Evolutionary conservation across 2,329 filamentous ascomycete species (phyloP).

Genomic region (Ilyonectria destructans): DNA sequence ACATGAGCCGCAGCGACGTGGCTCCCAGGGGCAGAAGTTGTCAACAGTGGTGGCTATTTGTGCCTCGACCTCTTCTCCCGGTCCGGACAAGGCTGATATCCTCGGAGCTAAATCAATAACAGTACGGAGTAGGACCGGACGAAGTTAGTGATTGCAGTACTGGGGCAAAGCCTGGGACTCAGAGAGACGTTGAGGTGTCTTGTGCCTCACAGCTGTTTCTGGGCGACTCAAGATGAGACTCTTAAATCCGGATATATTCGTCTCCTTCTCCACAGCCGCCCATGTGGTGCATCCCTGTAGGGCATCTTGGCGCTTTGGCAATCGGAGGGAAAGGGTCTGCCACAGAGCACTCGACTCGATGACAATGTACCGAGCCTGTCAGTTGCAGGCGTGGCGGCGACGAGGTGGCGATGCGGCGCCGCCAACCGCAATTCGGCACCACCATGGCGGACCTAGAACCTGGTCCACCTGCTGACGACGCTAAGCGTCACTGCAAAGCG

Average conservation of each 20-base stretch:
- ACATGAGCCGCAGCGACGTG: not conserved
- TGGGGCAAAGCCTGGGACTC: not conserved
- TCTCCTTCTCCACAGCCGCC: not conserved
- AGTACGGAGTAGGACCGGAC: too few relatives aligned
- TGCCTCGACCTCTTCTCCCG: not conserved
- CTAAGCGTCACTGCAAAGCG: not conserved
- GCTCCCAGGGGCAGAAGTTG: not conserved
- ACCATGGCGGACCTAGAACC: conserved; percentile 3
- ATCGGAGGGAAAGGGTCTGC: not conserved
- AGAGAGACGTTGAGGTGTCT: not conserved
- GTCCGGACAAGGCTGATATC: not conserved
- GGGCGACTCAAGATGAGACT: conserved; percentile 16
- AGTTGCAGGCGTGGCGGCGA: conserved; percentile 17
- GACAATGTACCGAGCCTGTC: conserved; percentile 29
- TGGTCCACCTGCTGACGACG: conserved; percentile 23
- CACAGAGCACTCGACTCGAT: not conserved
- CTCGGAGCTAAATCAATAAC: not conserved
- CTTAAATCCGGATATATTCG: not conserved
- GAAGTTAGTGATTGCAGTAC: too few relatives aligned
- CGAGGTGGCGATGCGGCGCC: not conserved
- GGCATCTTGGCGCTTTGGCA: conserved; percentile 27
- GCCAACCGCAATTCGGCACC: conserved; percentile 4
- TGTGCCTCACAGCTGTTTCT: conserved; percentile 27
- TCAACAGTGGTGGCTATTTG: not conserved
- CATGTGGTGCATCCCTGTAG: conserved; percentile 25